A percentile compares a stretch with the other conserved stretches of the same genome.
Evolutionary conservation across 1,139 yeast genomes (phyloP).

Genomic region (Geotrichum phurueaensis): DNA sequence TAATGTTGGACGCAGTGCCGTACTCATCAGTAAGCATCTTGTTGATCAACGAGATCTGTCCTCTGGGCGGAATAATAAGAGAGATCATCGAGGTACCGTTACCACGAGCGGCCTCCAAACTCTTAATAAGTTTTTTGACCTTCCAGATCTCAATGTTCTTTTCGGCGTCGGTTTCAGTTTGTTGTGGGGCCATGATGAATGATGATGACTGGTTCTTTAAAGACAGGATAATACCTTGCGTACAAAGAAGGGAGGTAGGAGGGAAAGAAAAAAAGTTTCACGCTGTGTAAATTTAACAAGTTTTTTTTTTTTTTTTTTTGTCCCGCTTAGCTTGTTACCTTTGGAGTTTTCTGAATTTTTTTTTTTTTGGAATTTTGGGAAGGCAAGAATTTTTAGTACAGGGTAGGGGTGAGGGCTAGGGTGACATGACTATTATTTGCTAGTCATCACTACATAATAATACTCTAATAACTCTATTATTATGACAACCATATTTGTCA

Average conservation of each 20-base stretch:
- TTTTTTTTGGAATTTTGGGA: neutral
- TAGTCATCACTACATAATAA: too few relatives aligned
- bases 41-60: constrained; percentile 81
- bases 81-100: constrained; percentile 99
- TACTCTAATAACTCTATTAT: neutral
- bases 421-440: neutral
- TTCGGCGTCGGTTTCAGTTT: constrained; percentile 58
- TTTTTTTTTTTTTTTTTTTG: neutral
- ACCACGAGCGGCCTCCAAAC: constrained; percentile 87
- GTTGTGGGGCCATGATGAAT: constrained; percentile 28
- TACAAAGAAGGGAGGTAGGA: neutral
- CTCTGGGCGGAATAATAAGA: constrained; percentile 84
- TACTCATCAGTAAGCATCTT: constrained; percentile 96
- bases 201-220: neutral
- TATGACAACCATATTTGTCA: neutral
- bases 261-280: neutral
- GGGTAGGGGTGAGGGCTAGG: neutral
- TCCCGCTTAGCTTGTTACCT: neutral
- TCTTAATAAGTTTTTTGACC: constrained; percentile 69
- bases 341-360: neutral
- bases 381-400: neutral
- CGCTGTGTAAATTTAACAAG: neutral
- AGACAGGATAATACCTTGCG: neutral
- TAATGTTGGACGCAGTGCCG: constrained; percentile 97
- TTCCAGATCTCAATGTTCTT: constrained; percentile 98